Evolutionary conservation across 139 green algal genomes (phyloP).

Genomic region (Chloropicon primus): DNA sequence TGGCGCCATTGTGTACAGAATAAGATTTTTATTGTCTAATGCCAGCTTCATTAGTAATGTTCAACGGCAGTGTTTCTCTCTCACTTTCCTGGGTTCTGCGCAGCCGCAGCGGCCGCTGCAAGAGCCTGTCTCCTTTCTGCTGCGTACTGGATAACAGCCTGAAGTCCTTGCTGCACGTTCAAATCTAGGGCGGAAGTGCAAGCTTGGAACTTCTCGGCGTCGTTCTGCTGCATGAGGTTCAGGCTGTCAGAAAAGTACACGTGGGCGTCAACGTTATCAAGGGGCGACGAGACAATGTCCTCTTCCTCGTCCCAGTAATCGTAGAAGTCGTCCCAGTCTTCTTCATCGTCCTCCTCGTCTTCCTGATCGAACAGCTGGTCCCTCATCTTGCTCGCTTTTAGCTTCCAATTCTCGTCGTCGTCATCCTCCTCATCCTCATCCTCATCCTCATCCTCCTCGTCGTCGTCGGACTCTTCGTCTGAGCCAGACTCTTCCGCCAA

Average conservation of each 20-base stretch:
- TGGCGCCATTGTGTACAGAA: too few relatives aligned
- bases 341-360: slow-evolving; percentile 4
- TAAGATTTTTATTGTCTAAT: too few relatives aligned
- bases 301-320: slow-evolving; percentile 8
- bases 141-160: background rate
- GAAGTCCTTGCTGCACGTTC: background rate
- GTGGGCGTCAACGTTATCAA: background rate
- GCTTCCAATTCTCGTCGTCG: slow-evolving; percentile 1
- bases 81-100: too few relatives aligned
- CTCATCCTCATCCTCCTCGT: slow-evolving; percentile 6
- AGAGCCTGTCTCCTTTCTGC: background rate
- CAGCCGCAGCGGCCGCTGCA: too few relatives aligned
- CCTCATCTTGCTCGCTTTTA: slow-evolving; percentile 3
- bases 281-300: background rate
- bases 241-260: background rate
- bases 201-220: background rate
- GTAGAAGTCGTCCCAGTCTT: background rate
- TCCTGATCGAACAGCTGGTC: background rate
- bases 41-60: too few relatives aligned
- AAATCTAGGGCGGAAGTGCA: background rate
- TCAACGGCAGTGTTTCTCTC: too few relatives aligned
- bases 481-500: slow-evolving; percentile 21
- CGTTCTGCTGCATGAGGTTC: background rate
- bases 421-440: slow-evolving; percentile 17
- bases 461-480: slow-evolving; percentile 21